Evolutionary conservation across 305 asterid genomes (phyloP).

Genomic region (Fraxinus velutina): DNA sequence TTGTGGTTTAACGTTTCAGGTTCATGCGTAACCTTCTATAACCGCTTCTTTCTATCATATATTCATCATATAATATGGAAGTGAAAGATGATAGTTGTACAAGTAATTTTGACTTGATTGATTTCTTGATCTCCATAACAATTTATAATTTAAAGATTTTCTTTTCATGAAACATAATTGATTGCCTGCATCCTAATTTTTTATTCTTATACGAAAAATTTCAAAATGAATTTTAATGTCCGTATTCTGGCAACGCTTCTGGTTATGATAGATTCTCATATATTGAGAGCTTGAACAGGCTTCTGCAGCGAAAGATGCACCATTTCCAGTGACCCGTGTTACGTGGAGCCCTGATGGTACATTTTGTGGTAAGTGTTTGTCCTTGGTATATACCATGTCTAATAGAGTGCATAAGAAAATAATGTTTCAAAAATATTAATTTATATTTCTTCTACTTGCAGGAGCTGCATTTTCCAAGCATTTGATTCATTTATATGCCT

Average conservation of each 20-base stretch:
- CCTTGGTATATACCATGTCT: constrained; percentile 11
- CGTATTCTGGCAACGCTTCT: not conserved
- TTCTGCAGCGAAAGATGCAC: constrained; percentile 74
- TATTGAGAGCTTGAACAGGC: constrained; percentile 52
- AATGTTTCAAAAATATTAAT: constrained; percentile 17
- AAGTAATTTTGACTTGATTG: constrained; percentile 7
- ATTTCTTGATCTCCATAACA: constrained; percentile 8
- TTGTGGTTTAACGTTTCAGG: constrained; percentile 69
- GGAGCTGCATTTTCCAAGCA: constrained; percentile 83
- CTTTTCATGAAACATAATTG: constrained; percentile 8
- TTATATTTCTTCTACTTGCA: constrained; percentile 40
- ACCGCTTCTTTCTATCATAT: not conserved
- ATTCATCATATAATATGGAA: not conserved
- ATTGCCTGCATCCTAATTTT: constrained; percentile 2
- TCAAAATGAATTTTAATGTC: not conserved
- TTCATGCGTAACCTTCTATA: constrained; percentile 21
- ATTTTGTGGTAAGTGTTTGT: constrained; percentile 54
- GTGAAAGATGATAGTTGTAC: constrained; percentile 11
- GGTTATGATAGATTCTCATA: constrained; percentile 19
- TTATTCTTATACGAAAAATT: not conserved
- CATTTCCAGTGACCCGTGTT: constrained; percentile 67
- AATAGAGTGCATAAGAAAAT: not conserved
- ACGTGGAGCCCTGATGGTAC: constrained; percentile 87
- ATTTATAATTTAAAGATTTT: constrained; percentile 8
- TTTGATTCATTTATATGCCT: constrained; percentile 64